phyloP scores from a whole-genome alignment of 495 filamentous ascomycete species.

The Penicillium simplicissimum region DNA sequence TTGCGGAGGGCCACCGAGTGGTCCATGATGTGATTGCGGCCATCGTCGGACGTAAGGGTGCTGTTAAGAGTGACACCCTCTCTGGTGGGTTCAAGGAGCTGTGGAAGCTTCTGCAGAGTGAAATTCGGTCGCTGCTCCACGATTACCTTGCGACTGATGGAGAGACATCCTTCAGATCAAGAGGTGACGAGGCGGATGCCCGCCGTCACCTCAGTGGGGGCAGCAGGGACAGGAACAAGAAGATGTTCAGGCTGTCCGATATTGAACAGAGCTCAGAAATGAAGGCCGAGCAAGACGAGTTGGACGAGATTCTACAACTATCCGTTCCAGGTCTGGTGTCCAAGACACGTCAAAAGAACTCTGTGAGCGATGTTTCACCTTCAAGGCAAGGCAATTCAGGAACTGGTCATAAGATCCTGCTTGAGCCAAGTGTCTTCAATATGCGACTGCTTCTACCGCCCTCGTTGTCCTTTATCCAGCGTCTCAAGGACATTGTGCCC shows the following conservation, averaged over 20 bases:
- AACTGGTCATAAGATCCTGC: slow-evolving; percentile 80
- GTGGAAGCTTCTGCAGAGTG: slow-evolving; percentile 88
- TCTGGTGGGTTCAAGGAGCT: slow-evolving; percentile 84
- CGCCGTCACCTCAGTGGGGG: slow-evolving; percentile 59
- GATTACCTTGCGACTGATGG: slow-evolving; percentile 97
- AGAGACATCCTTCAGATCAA: slow-evolving; percentile 55
- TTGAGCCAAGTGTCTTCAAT: slow-evolving; percentile 96
- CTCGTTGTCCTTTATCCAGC: slow-evolving; percentile 88
- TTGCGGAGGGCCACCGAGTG: slow-evolving; percentile 92
- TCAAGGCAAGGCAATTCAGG: slow-evolving; percentile 53
- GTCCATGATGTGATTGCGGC: slow-evolving; percentile 86
- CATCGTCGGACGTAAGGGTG: slow-evolving; percentile 74
- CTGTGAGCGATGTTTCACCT: slow-evolving; percentile 38
- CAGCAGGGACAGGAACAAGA: slow-evolving; percentile 70
- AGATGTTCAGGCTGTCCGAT: slow-evolving; percentile 88
- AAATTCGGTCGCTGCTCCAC: slow-evolving; percentile 91
- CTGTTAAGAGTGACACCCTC: slow-evolving; percentile 55
- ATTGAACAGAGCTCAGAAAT: slow-evolving; percentile 74
- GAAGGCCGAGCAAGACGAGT: slow-evolving; percentile 80
- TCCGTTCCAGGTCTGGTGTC: slow-evolving; percentile 93
- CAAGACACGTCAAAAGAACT: slow-evolving; percentile 57
- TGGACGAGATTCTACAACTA: slow-evolving; percentile 84
- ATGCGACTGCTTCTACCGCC: slow-evolving; percentile 92
- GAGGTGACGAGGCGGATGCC: slow-evolving; percentile 47
- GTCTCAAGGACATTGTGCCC: slow-evolving; percentile 89